Percentiles rank a stretch among this genome's conserved stretches.
Conservation (phyloP, 2,329 filamentous ascomycete genomes). For the Diaporthe sp. region DNA sequence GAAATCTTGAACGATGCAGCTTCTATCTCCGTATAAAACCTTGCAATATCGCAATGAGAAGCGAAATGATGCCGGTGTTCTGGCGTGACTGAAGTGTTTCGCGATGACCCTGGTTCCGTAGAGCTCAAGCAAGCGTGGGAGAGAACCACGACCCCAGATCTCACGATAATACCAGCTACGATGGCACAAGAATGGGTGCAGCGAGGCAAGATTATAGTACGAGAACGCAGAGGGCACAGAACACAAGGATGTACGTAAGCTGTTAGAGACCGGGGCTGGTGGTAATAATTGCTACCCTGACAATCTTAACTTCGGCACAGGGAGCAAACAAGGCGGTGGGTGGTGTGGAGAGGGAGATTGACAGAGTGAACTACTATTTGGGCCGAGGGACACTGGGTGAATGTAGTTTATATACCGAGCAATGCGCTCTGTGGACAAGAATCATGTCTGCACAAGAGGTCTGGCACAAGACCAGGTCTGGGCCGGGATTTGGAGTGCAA, state of each 20-base stretch:
- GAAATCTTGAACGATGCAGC: not conserved
- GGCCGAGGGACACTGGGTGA: no score
- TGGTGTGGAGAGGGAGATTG: constrained; percentile 9
- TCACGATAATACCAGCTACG: not conserved
- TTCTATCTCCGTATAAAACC: not conserved
- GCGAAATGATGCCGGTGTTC: not conserved
- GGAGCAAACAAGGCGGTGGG: not conserved
- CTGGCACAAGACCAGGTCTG: constrained; percentile 7
- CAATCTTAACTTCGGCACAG: constrained; percentile 2
- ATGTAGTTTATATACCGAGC: not conserved
- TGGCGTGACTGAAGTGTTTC: not conserved
- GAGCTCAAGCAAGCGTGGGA: no score
- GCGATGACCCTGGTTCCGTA: not conserved
- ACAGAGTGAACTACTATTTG: not conserved
- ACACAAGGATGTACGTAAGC: not conserved
- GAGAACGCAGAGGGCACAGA: not conserved
- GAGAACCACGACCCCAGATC: not conserved
- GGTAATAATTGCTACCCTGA: constrained; percentile 4
- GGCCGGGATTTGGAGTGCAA: not conserved
- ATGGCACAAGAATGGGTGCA: not conserved
- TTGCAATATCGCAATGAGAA: not conserved
- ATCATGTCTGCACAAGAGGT: not conserved
- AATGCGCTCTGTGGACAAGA: no score
- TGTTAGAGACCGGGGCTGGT: not conserved
- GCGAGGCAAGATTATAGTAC: not conserved